phyloP scores from a whole-genome alignment of 192 early-diverging fungal species.

The Coemansia sp. region DNA sequence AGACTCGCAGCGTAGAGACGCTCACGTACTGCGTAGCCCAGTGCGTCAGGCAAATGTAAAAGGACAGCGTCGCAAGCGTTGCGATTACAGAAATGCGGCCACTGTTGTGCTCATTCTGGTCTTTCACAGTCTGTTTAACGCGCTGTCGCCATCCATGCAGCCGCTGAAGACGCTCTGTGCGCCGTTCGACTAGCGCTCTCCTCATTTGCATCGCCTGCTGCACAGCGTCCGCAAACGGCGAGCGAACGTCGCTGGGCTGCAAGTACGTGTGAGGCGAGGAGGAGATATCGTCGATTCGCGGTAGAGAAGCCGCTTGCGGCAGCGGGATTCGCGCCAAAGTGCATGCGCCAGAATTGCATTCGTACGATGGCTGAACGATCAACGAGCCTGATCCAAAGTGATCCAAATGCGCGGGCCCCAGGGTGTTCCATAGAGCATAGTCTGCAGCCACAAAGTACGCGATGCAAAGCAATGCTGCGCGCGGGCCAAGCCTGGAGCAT shows the following conservation, averaged over 20 bases:
- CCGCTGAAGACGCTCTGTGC: conserved; percentile 10
- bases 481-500: conserved; percentile 8
- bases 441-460: conserved; percentile 30
- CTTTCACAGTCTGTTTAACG: background rate
- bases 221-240: conserved; percentile 43
- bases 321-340: background rate
- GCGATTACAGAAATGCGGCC: background rate
- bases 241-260: conserved; percentile 10
- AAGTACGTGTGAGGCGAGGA: conserved; percentile 1
- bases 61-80: conserved; percentile 9
- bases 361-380: conserved; percentile 8
- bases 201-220: conserved; percentile 23
- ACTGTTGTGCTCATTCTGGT: background rate
- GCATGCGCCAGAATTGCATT: conserved; percentile 11
- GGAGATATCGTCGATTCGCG: background rate
- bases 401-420: background rate
- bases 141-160: conserved; percentile 21
- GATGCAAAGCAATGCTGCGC: conserved; percentile 14
- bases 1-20: background rate
- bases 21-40: background rate
- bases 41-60: background rate
- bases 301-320: background rate
- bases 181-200: conserved; percentile 20
- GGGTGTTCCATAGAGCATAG: conserved; percentile 12
- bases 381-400: background rate